Conservation (phyloP, 208 protist genomes). For the Naegleria fowleri region DNA sequence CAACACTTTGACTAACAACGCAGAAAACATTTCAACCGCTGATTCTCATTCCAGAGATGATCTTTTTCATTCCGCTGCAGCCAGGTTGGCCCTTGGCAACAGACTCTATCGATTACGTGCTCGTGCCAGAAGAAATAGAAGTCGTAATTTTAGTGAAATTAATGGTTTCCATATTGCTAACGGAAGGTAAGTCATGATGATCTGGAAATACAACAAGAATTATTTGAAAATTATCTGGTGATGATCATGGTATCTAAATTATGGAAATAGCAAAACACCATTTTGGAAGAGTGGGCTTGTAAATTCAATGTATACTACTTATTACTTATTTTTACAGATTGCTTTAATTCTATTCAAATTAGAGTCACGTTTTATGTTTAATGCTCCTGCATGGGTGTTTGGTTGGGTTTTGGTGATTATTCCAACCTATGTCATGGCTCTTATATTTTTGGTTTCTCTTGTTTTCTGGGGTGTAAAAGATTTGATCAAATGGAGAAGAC, state of each 20-base stretch:
- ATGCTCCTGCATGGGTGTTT: neutral
- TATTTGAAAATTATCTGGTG: no score
- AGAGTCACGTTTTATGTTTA: neutral
- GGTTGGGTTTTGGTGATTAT: neutral
- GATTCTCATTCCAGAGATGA: neutral
- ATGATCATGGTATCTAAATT: neutral
- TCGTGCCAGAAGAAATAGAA: neutral
- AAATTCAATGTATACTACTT: neutral
- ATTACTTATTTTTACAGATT: neutral
- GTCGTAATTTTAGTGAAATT: neutral
- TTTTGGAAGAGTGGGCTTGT: neutral
- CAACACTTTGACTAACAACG: neutral
- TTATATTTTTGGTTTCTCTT: neutral
- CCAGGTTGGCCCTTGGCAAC: neutral
- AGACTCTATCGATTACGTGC: neutral
- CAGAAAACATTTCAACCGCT: no score
- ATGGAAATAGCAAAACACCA: neutral
- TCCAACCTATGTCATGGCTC: neutral
- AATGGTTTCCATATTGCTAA: neutral
- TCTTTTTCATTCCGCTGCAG: neutral
- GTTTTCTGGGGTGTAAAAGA: neutral
- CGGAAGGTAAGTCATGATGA: neutral
- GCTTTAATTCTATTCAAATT: neutral
- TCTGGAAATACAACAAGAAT: neutral
- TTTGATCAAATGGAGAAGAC: slow-evolving; percentile 8